Evolutionary conservation across 192 early-diverging fungal genomes (phyloP).

Genomic region (Rhizoclosmatium sp.): DNA sequence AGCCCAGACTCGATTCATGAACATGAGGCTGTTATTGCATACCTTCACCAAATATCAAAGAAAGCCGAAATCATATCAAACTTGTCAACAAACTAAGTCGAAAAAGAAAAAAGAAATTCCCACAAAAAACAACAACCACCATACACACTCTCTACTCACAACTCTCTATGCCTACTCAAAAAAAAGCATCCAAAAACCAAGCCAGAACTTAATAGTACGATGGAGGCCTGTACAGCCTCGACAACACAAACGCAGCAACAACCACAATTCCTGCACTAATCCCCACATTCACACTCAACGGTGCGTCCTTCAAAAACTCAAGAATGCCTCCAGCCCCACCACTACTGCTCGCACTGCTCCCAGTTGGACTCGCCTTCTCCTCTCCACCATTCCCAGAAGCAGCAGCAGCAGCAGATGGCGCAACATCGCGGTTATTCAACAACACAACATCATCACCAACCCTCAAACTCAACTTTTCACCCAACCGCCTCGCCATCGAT

Average conservation of each 20-base stretch:
- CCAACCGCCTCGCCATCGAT: conserved; percentile 75
- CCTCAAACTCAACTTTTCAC: conserved; percentile 51
- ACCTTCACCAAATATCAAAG: too few relatives aligned
- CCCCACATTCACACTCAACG: conserved; percentile 37
- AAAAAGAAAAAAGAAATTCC: too few relatives aligned
- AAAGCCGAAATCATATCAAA: too few relatives aligned
- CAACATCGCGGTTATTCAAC: conserved; percentile 72
- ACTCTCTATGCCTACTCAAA: too few relatives aligned
- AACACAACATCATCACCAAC: not conserved
- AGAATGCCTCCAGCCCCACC: conserved; percentile 4
- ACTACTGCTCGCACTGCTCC: conserved; percentile 7
- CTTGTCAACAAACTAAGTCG: too few relatives aligned
- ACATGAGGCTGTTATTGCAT: too few relatives aligned
- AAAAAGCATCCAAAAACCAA: not conserved
- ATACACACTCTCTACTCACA: too few relatives aligned
- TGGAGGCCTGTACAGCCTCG: not conserved
- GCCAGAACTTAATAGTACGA: not conserved
- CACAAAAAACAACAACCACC: too few relatives aligned
- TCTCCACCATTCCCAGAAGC: not conserved
- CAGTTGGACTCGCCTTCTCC: not conserved
- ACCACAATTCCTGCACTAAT: conserved; percentile 38
- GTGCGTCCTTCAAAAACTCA: conserved; percentile 41
- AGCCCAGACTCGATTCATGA: too few relatives aligned
- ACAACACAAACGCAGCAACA: conserved; percentile 32
- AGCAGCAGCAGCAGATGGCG: conserved; percentile 13